Percentiles rank a stretch among this genome's conserved stretches.
These are phyloP conservation scores for Rhodamnia rubescens DNA, from an alignment of 345 rosid species.

Conservation along the genomic window DNA sequence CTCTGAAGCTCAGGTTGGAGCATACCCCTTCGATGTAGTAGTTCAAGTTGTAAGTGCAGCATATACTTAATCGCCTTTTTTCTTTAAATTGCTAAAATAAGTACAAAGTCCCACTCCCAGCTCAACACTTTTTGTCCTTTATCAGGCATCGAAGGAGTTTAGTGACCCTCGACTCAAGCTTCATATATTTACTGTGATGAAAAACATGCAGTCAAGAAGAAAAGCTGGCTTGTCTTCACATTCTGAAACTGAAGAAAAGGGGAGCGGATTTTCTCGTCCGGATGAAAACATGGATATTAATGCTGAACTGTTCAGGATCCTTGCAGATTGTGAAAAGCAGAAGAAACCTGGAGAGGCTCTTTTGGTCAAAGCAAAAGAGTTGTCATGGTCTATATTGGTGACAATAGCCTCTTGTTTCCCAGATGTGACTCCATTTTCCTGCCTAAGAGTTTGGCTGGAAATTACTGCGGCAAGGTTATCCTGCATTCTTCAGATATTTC, in stretches of 20 bases:
- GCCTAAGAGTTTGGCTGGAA: conserved; percentile 95
- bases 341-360: conserved; percentile 75
- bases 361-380: conserved; percentile 75
- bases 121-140: conserved; percentile 3
- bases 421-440: conserved; percentile 71
- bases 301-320: conserved; percentile 74
- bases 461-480: conserved; percentile 93
- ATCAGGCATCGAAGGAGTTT: conserved; percentile 80
- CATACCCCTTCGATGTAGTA: conserved; percentile 71
- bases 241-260: conserved; percentile 30
- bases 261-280: conserved; percentile 27
- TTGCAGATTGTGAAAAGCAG: conserved; percentile 89
- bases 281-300: conserved; percentile 53
- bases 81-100: background rate
- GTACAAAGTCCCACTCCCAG: background rate
- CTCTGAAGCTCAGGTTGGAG: conserved; percentile 94
- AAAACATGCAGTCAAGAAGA: conserved; percentile 64
- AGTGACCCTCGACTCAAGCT: conserved; percentile 75
- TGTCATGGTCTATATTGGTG: conserved; percentile 94
- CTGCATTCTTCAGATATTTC: background rate
- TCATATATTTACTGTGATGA: conserved; percentile 79
- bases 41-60: conserved; percentile 56
- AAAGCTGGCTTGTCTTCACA: conserved; percentile 38
- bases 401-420: conserved; percentile 94
- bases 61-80: background rate